Base-by-base conservation (phyloP, 2,329 filamentous ascomycete species). In the Graphilbum fragrans region DNA sequence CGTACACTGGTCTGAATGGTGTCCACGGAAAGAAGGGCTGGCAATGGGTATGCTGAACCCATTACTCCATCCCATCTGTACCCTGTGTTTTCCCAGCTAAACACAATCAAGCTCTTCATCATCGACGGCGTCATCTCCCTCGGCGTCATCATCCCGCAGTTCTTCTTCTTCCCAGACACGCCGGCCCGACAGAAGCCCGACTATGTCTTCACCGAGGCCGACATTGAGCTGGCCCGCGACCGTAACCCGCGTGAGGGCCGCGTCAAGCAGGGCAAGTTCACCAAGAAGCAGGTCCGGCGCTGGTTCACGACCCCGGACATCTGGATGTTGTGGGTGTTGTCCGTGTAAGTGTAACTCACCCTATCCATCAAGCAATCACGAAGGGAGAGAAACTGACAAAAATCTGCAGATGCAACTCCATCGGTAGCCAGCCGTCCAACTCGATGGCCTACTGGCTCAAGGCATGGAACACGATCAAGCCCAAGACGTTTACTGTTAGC, bases 351-450 rank as follows among this genome's bases (percentile, higher is more conserved):
- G n/a, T n/a, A n/a, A n/a, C n/a, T n/a, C n/a, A n/a, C n/a, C n/a
- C n/a, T n/a, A n/a, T n/a, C n/a, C n/a, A n/a, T n/a, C n/a, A n/a
- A n/a, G n/a, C n/a, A n/a, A n/a, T n/a, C n/a, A n/a, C n/a, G n/a
- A n/a, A n/a, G n/a, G n/a, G n/a, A n/a, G n/a, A n/a, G n/a, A n/a
- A n/a, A n/a, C n/a, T n/a, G n/a, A n/a, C n/a, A n/a, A n/a, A n/a
- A n/a, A 65, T 81, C 52, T 67, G 72, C n/a, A 82, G 80, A 61
- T 80, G 78, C 55, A 82, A 82, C 49, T 74, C 68, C 2, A 20
- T 16, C 37, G 48, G 42, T 20, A 45, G 45, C 12, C 70, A 74
- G 52, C 76, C 77, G 0, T n/a, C n/a, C n/a, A n/a, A n/a, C n/a
- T 8, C 25, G 8, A 29, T 29, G 25, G 8, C 25, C 25, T 29